Evolutionary conservation across 164 flowering plant genomes (phyloP).

Genomic region (Kingdonia uniflora): DNA sequence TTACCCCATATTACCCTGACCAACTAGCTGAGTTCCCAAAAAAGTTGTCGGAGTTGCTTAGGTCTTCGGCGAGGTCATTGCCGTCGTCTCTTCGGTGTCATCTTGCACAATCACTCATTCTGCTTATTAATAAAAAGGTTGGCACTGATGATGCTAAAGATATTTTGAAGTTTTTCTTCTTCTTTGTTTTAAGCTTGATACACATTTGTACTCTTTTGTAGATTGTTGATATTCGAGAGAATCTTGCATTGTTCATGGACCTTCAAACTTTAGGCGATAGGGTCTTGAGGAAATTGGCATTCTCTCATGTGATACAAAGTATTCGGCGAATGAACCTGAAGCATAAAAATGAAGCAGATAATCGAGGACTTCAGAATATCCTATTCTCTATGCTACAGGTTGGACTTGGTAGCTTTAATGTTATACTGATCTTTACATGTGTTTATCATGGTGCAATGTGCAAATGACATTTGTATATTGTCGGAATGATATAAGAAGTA

Average conservation of each 20-base stretch:
- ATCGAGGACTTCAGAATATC: constrained; percentile 66
- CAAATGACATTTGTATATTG: no score
- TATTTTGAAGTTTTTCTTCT: no score
- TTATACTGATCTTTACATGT: no score
- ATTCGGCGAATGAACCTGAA: constrained; percentile 75
- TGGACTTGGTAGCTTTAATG: no score
- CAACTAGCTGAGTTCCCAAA: constrained; percentile 48
- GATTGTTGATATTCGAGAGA: constrained; percentile 64
- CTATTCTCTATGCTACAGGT: constrained; percentile 65
- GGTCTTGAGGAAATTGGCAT: constrained; percentile 48
- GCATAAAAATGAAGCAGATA: constrained; percentile 61
- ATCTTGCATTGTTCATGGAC: constrained; percentile 67
- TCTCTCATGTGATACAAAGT: constrained; percentile 66
- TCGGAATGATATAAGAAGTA: no score
- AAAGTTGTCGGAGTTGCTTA: constrained; percentile 44
- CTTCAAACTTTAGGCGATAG: constrained; percentile 74
- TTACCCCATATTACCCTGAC: constrained; percentile 60
- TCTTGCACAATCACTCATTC: constrained; percentile 63
- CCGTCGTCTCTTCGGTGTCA: constrained; percentile 55
- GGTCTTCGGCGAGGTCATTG: constrained; percentile 35
- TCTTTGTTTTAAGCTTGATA: background rate
- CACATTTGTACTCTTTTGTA: constrained; percentile 9
- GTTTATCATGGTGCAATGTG: no score
- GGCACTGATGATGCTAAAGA: no score
- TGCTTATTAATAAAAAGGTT: constrained; percentile 78